Percentiles rank a stretch among this genome's conserved stretches.
Evolutionary conservation across 495 filamentous ascomycete species (phyloP).

Genomic region (Penicillium verhagenii): DNA sequence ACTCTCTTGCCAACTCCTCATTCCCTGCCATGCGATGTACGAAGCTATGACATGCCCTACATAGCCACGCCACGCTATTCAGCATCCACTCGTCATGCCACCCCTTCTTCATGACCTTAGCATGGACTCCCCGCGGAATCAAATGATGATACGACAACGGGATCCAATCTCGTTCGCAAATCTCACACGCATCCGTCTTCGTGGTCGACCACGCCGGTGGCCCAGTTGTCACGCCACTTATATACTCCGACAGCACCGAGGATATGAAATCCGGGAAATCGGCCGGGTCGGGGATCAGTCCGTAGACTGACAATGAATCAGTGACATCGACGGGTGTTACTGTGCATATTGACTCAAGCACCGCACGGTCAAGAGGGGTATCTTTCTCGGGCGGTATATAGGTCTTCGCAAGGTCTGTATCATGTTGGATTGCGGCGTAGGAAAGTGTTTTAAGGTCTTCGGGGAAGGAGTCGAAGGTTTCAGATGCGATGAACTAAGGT

Average conservation of each 20-base stretch:
- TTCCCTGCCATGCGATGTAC: slow-evolving; percentile 75
- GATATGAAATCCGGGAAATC: slow-evolving; percentile 56
- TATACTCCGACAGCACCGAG: slow-evolving; percentile 60
- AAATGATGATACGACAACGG: slow-evolving; percentile 82
- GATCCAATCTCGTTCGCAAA: slow-evolving; percentile 77
- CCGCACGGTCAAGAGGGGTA: slow-evolving; percentile 44
- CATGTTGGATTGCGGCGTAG: slow-evolving; percentile 53
- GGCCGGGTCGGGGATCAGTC: slow-evolving; percentile 47
- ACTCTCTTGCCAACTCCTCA: slow-evolving; percentile 76
- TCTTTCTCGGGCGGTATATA: slow-evolving; percentile 45
- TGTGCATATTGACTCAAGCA: slow-evolving; percentile 40
- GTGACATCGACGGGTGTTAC: slow-evolving; percentile 48
- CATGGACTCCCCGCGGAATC: slow-evolving; percentile 73
- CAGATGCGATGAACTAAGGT: slow-evolving; percentile 64
- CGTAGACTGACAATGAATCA: slow-evolving; percentile 65
- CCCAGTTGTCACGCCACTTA: slow-evolving; percentile 49
- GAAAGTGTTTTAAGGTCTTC: slow-evolving; percentile 56
- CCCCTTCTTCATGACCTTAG: slow-evolving; percentile 74
- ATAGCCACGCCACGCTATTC: slow-evolving; percentile 85
- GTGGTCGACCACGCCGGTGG: slow-evolving; percentile 62
- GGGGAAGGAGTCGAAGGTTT: slow-evolving; percentile 67
- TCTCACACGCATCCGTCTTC: slow-evolving; percentile 65
- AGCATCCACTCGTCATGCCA: slow-evolving; percentile 77
- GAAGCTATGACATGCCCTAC: slow-evolving; percentile 82
- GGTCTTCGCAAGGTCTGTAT: slow-evolving; percentile 42